Evolutionary conservation across 257 asterid species (phyloP), one percentile per base, ranked within the genome.

Genomic region (Paraleonurus japonicus): DNA sequence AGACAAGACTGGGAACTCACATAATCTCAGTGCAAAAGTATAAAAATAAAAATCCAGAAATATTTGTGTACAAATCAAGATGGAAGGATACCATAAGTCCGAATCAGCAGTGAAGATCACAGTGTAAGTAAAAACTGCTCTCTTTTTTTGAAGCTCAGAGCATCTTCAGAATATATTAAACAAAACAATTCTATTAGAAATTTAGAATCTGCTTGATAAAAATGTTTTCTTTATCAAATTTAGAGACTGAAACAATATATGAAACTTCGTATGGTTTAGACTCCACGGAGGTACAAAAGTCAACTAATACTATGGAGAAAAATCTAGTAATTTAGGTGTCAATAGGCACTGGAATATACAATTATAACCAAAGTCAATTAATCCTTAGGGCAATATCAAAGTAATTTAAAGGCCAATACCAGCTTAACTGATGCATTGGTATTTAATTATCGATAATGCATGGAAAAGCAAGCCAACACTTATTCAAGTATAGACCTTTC

Each of bases 401-500:
- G 45, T 63, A 45, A 50, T 41, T 26, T 39, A 19, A 47, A 12
- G 19, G 24, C 11, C 47, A 6, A 45, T 3, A 35, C 45, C 33
- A 41, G 28, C 23, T 71, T 32, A 17, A 32, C 24, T 43, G 39
- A 28, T 28, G 24, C 12, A 62, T 27, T 69, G 20, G 65, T 41
- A 13, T 12, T 19, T 53, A 19, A 16, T 37, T 22, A 48, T 45
- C 13, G 48, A 35, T 3, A 20, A 22, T 63, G 32, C 28, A 61
- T 12, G 19, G 17, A 24, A 13, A 33, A 17, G 4, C 55, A 39
- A 48, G 58, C 10, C 9, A 39, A 24, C 35, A 13, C 33, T 37
- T 10, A 41, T 58, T 59, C 19, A 32, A 71, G 73, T 51, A 59
- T 23, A 79, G 50, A 55, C n/a, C 41, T 65, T 30, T 48, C 54